Conservation (phyloP, 2,329 filamentous ascomycete species). For the Tolypocladium album region DNA sequence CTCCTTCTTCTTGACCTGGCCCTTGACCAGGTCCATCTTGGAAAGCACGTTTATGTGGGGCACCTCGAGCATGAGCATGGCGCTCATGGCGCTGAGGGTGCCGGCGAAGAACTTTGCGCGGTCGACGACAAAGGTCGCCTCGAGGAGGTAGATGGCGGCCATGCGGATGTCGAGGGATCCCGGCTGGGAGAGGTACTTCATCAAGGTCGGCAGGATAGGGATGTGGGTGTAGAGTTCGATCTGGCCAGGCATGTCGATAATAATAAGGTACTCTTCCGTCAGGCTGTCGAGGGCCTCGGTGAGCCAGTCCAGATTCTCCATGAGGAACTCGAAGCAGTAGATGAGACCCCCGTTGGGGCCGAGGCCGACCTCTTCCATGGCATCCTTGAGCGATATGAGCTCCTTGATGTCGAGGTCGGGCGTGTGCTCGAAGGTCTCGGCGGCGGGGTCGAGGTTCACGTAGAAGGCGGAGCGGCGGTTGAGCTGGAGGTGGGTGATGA, state of each 20-base stretch:
- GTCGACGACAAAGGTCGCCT: conserved; percentile 92
- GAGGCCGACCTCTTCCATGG: conserved; percentile 88
- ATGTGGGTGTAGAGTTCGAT: conserved; percentile 98
- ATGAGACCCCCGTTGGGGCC: conserved; percentile 89
- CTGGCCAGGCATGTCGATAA: conserved; percentile 98
- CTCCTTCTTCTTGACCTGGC: conserved; percentile 76
- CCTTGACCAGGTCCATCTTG: conserved; percentile 96
- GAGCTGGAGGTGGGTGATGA: conserved; percentile 87
- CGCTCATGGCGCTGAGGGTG: conserved; percentile 91
- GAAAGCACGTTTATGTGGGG: conserved; percentile 93
- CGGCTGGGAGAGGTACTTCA: conserved; percentile 67
- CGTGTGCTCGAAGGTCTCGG: conserved; percentile 82
- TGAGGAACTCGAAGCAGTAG: conserved; percentile 92
- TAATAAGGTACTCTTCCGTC: conserved; percentile 91
- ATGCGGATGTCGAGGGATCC: conserved; percentile 82
- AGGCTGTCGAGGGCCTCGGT: conserved; percentile 74
- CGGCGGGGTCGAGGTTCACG: conserved; percentile 94
- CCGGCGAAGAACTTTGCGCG: conserved; percentile 96
- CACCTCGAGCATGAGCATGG: conserved; percentile 97
- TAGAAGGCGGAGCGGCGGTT: conserved; percentile 94
- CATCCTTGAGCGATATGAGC: conserved; percentile 84
- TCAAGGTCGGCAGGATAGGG: conserved; percentile 76
- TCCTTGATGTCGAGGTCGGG: conserved; percentile 95
- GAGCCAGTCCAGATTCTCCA: conserved; percentile 89
- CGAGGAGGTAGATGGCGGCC: conserved; percentile 88